Evolutionary conservation across 768 basidiomycete species (phyloP).

Genomic region (Daedaleopsis sinensis): DNA sequence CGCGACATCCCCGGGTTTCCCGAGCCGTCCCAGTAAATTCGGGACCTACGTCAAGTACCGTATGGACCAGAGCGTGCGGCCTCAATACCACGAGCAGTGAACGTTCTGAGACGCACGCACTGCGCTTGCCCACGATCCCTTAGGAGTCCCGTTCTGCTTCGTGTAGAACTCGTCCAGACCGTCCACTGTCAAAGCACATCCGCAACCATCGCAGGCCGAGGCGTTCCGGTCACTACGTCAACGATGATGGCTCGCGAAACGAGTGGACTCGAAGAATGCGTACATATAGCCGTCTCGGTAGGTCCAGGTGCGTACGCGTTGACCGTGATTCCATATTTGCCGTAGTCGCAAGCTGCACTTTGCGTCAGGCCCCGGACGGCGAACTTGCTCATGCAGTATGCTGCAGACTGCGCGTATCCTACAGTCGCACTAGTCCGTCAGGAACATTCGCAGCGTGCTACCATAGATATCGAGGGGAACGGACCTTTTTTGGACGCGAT

Average conservation of each 20-base stretch:
- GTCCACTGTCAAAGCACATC: not conserved
- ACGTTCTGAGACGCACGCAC: not conserved
- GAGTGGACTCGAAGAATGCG: no score
- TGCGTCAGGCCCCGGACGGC: constrained; percentile 33
- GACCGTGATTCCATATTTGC: constrained; percentile 30
- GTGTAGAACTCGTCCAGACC: not conserved
- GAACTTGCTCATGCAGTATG: constrained; percentile 33
- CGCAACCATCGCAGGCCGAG: constrained; percentile 18
- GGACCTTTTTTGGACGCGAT: constrained; percentile 26
- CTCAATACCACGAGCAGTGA: not conserved
- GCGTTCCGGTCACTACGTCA: constrained; percentile 20
- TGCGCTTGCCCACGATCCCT: not conserved
- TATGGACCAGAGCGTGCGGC: not conserved
- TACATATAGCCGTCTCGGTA: no score
- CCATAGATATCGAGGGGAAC: not conserved
- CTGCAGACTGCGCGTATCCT: constrained; percentile 14
- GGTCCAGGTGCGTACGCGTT: constrained; percentile 33
- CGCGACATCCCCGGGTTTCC: constrained; percentile 35
- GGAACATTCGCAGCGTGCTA: no score
- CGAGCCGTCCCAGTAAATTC: constrained; percentile 25
- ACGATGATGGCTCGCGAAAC: no score
- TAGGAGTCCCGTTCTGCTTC: not conserved
- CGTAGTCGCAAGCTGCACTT: constrained; percentile 31
- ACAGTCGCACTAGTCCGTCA: not conserved
- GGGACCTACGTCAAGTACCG: not conserved